These are phyloP conservation scores for Phialophora verrucosa DNA, from an alignment of 2,329 filamentous ascomycete genomes.

Conservation along the genomic window DNA sequence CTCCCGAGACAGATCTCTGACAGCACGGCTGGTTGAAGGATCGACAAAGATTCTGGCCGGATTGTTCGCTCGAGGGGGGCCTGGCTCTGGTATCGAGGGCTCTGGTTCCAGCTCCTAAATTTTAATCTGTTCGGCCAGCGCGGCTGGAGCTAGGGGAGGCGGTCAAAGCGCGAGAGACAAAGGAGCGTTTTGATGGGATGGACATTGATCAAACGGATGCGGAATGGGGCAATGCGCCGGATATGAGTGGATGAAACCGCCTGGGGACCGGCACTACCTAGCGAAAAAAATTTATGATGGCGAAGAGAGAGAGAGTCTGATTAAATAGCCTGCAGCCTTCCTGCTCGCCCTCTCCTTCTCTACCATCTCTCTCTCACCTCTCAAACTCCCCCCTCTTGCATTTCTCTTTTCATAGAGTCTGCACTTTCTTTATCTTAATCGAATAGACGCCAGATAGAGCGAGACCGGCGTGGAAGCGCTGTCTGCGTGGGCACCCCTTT, in stretches of 20 bases:
- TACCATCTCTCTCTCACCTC: conserved; percentile 28
- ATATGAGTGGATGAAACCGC: conserved; percentile 19
- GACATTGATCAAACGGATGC: conserved; percentile 10
- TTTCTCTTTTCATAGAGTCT: conserved; percentile 35
- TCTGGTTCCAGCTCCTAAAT: conserved; percentile 6
- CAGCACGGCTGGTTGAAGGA: conserved; percentile 1
- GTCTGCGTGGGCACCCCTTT: conserved; percentile 31
- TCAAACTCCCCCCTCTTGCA: conserved; percentile 25
- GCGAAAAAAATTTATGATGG: conserved; percentile 21
- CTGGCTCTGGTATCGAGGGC: conserved; percentile 10
- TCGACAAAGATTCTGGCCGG: not conserved
- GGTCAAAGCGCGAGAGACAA: conserved; percentile 14
- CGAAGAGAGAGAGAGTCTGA: conserved; percentile 6
- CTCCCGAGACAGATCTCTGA: conserved; percentile 17
- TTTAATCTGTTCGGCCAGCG: conserved; percentile 13
- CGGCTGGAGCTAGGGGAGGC: conserved; percentile 13
- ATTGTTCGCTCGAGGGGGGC: not conserved
- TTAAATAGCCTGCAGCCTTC: conserved; percentile 20
- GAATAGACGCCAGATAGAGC: conserved; percentile 34
- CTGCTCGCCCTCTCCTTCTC: conserved; percentile 19
- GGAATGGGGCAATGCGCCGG: conserved; percentile 17
- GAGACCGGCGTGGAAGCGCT: conserved; percentile 34
- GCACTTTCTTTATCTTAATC: conserved; percentile 27
- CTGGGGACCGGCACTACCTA: conserved; percentile 13
- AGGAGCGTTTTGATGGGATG: conserved; percentile 17